Evolutionary conservation across 805 yeast genomes (phyloP).

Genomic region (Pichia gijzeniarum): DNA sequence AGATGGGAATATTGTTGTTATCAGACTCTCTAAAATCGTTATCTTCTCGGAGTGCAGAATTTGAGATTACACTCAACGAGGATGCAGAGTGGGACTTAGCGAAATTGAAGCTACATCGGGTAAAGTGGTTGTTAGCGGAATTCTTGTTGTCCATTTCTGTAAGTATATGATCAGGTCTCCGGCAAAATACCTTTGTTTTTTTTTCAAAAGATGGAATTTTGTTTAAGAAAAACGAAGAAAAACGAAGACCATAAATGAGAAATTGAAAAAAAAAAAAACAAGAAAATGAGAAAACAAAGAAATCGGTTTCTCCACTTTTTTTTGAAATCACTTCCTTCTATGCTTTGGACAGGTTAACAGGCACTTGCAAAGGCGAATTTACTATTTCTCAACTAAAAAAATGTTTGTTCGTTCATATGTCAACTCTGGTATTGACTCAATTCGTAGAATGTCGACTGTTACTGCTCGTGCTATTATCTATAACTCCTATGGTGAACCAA

Average conservation of each 20-base stretch:
- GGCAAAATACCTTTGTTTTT: too few relatives aligned
- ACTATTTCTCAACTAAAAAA: too few relatives aligned
- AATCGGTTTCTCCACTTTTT: too few relatives aligned
- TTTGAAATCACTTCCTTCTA: too few relatives aligned
- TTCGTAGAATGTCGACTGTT: slow-evolving; percentile 17
- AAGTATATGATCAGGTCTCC: too few relatives aligned
- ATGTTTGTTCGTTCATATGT: slow-evolving; percentile 4
- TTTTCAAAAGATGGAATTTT: too few relatives aligned
- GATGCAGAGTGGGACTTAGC: slow-evolving; percentile 1
- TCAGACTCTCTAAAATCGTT: background rate
- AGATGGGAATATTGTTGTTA: background rate
- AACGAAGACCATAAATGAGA: too few relatives aligned
- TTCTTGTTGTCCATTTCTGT: background rate
- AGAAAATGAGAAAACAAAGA: too few relatives aligned
- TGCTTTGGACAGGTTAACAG: too few relatives aligned
- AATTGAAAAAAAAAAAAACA: too few relatives aligned
- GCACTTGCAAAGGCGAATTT: too few relatives aligned
- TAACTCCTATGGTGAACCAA: slow-evolving; percentile 61
- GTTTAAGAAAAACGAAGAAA: too few relatives aligned
- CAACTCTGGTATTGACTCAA: background rate
- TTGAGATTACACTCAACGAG: background rate
- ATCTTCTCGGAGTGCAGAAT: slow-evolving; percentile 6
- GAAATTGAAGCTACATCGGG: background rate
- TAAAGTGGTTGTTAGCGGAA: background rate
- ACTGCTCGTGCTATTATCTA: slow-evolving; percentile 60